phyloP scores from a whole-genome alignment of 495 filamentous ascomycete species.

The Mytilinidion resinicola region DNA sequence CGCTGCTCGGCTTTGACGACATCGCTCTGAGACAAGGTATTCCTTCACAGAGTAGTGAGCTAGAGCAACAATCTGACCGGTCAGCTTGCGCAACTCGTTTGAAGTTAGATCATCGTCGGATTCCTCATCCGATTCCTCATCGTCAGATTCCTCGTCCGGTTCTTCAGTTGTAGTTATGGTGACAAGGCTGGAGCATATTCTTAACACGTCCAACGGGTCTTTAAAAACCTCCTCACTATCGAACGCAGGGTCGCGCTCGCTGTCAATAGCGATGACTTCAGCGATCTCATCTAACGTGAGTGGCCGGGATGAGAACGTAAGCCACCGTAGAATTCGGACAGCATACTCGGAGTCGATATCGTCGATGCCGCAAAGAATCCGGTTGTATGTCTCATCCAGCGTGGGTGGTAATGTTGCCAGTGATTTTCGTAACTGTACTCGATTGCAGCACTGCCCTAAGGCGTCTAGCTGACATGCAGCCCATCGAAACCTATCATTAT shows the following conservation, averaged over 20 bases:
- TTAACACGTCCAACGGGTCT: constrained; percentile 8
- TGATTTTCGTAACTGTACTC: constrained; percentile 4
- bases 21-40: constrained; percentile 15
- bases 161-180: constrained; percentile 1
- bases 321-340: constrained; percentile 19
- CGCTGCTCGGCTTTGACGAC: constrained; percentile 7
- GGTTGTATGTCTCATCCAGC: constrained; percentile 25
- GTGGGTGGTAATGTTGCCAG: constrained; percentile 19
- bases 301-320: constrained; percentile 17
- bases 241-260: constrained; percentile 1
- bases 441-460: constrained; percentile 13
- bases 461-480: constrained; percentile 26
- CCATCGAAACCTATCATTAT: constrained; percentile 29
- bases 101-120: no score
- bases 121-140: no score
- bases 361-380: constrained; percentile 21
- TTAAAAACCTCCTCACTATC: constrained; percentile 22
- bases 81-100: not conserved
- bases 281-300: constrained; percentile 14
- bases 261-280: constrained; percentile 15
- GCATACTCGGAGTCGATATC: constrained; percentile 14
- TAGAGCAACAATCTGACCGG: constrained; percentile 5
- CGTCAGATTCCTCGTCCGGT: not conserved
- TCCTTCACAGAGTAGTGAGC: constrained; percentile 22
- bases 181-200: constrained; percentile 19